Conservation (phyloP, 164 flowering plant species). For the Nymphaea thermarum region DNA sequence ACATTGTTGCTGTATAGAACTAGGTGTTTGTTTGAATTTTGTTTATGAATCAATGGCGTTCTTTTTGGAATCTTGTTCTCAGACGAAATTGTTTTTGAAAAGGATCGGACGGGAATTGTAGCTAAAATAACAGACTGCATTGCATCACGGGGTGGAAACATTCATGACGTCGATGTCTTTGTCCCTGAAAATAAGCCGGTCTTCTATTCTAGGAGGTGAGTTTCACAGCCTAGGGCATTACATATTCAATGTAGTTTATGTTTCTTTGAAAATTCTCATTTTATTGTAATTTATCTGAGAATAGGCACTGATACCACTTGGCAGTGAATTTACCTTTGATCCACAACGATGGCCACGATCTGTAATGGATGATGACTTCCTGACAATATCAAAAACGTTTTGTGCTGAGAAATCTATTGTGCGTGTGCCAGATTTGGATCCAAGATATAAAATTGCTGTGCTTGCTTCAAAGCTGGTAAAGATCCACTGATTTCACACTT, state of each 20-base stretch:
- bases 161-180: slow-evolving; percentile 64
- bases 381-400: slow-evolving; percentile 40
- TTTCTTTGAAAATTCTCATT: background rate
- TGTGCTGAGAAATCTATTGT: slow-evolving; percentile 65
- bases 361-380: slow-evolving; percentile 77
- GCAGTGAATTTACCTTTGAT: slow-evolving; percentile 83
- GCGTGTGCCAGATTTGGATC: slow-evolving; percentile 68
- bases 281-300: background rate
- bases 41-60: no score
- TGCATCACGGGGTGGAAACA: slow-evolving; percentile 87
- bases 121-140: slow-evolving; percentile 88
- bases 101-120: slow-evolving; percentile 83
- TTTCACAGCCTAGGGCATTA: background rate
- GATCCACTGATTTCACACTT: background rate
- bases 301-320: slow-evolving; percentile 6
- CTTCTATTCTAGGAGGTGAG: slow-evolving; percentile 82
- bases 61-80: background rate
- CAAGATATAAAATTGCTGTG: slow-evolving; percentile 77
- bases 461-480: slow-evolving; percentile 82
- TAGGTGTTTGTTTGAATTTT: no score
- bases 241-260: background rate
- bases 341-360: slow-evolving; percentile 68
- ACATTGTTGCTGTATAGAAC: no score
- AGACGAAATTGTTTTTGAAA: background rate
- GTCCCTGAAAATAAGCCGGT: slow-evolving; percentile 76